Conservation (phyloP, 2,329 filamentous ascomycete genomes). For the Cryphonectria japonica region DNA sequence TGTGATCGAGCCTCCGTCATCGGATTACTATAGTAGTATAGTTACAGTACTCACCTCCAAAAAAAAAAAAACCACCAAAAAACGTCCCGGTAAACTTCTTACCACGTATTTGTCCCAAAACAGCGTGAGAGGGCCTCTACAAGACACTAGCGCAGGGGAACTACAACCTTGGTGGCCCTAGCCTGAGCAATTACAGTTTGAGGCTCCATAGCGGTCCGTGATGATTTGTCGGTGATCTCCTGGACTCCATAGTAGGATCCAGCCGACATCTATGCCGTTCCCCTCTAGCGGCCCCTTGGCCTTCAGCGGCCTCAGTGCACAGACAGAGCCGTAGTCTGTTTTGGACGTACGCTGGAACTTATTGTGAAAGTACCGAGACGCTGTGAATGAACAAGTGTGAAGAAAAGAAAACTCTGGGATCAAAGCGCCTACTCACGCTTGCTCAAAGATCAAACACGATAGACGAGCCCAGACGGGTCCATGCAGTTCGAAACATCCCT, state of each 20-base stretch:
- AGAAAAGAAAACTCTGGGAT: not conserved
- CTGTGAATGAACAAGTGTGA: not conserved
- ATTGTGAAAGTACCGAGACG: not conserved
- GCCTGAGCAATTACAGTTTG: not conserved
- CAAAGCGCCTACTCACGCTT: not conserved
- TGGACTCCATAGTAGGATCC: not conserved
- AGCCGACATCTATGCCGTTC: not conserved
- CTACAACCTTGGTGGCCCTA: not conserved
- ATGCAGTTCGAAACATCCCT: not conserved
- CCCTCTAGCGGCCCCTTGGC: not conserved
- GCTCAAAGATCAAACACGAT: not conserved
- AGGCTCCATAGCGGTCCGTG: not conserved
- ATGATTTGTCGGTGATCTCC: conserved; percentile 8
- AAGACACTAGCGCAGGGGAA: conserved; percentile 2
- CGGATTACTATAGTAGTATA: not conserved
- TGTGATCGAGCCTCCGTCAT: not conserved
- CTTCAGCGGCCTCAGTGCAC: conserved; percentile 1
- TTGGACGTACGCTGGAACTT: not conserved
- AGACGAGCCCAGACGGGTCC: not conserved
- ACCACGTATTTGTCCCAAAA: too few species aligned
- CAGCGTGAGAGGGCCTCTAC: not conserved
- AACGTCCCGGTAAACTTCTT: not conserved
- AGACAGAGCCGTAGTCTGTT: not conserved
- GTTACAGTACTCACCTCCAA: not conserved
- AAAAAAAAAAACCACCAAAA: not conserved